phyloP scores from a whole-genome alignment of 176 grass and related monocot genomes.

The Musa acuminata region DNA sequence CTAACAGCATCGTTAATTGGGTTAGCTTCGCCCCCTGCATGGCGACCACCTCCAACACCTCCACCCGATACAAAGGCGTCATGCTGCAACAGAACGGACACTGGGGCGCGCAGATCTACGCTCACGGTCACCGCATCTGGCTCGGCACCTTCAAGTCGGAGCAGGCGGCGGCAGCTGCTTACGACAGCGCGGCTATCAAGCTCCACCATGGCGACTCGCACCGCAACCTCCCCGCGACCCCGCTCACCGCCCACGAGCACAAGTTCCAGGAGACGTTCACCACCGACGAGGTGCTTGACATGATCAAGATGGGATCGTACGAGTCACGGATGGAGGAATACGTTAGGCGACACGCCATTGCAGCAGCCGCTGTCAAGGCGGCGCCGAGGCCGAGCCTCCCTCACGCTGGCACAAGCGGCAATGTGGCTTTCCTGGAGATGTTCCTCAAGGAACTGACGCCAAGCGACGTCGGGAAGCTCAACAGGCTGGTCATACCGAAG shows the following conservation, averaged over 20 bases:
- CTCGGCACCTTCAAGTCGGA: not conserved
- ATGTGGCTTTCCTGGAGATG: not conserved
- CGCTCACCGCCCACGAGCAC: not conserved
- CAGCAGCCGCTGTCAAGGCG: too few relatives aligned
- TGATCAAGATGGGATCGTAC: not conserved
- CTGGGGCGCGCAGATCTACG: constrained; percentile 1
- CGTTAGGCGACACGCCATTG: not conserved
- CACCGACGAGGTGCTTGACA: not conserved
- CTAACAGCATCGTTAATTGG: not conserved
- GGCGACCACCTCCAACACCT: not conserved
- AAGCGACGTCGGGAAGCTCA: constrained; percentile 21
- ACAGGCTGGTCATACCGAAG: constrained; percentile 23
- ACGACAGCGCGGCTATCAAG: not conserved
- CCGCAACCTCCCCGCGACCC: not conserved
- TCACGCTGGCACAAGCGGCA: not conserved
- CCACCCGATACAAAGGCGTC: not conserved
- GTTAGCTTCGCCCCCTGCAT: too few relatives aligned
- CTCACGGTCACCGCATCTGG: not conserved
- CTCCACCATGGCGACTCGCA: not conserved
- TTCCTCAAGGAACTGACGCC: constrained; percentile 18
- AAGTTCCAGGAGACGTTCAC: not conserved
- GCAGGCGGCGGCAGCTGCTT: not conserved
- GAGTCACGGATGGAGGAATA: not conserved
- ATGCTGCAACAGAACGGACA: not conserved
- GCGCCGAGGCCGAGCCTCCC: too few relatives aligned